Evolutionary conservation across 768 basidiomycete species (phyloP), one percentile per base, ranked within the genome.

Genomic region (Rickenella mellea): DNA sequence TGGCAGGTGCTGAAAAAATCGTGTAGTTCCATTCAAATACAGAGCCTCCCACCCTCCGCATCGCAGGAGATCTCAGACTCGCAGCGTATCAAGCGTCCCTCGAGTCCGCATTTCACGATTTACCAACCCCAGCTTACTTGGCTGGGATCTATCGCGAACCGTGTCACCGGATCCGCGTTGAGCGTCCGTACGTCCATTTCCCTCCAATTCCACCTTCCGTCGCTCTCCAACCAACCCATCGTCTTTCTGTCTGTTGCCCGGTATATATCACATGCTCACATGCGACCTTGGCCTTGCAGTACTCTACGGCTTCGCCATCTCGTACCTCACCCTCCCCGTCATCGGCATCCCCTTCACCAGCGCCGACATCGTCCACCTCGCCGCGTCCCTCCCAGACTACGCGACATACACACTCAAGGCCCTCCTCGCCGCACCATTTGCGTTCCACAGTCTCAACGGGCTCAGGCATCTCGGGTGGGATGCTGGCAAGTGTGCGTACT

Each of bases 81-180:
- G 51, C 93, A 98, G 61, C 85, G 96, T 49, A 65, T 88, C 39
- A 68, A 69, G 38, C 83, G 96, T n/a, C 94, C 96, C 14, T 85
- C 74, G 48, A 87, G 84, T 54, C 96, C 96, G 7, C 93, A 97
- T 62, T 85, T 91, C 58, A 91, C 91, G 43, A 98, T 99, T 64
- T 99, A 99, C 67, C 83, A 93, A 56, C 86, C 84, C 2, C 89
- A 98, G 64, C 63, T 98, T 36, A 97, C 94, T 27, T 94, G 89
- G 88, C 11, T 87, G 42, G 72, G 65, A 4, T 96, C 91, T 14
- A 90, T 94, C 53, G 78, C 73, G 29, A 83, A 98, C 65, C 85
- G 96, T 59, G 61, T 73, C n/a, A 85, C 91, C 9, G 96, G 94
- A 45, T 73, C 63, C 6, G 87, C 69, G 8, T 74, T 99, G 38